A percentile compares a stretch with the other conserved stretches of the same genome.
These are phyloP conservation scores for Annona squamosa DNA, from an alignment of 164 flowering plant genomes.

Conservation along the genomic window DNA sequence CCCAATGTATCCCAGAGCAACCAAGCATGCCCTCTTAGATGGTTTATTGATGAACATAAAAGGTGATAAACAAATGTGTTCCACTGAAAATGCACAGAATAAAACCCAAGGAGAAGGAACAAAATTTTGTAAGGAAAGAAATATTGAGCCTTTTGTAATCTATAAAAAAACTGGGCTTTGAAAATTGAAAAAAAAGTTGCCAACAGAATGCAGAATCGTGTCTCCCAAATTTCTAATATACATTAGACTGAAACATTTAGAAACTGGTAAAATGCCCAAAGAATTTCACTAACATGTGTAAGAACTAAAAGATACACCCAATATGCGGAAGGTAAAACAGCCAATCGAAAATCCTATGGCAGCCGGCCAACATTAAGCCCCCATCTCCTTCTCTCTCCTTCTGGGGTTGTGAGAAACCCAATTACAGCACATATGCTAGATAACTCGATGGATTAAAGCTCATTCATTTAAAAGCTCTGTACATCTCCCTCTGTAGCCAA, in stretches of 20 bases:
- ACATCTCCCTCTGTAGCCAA: conserved; percentile 20
- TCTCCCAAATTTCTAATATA: not conserved
- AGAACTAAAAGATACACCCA: conserved; percentile 8
- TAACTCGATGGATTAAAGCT: conserved; percentile 11
- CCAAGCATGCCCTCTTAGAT: no score
- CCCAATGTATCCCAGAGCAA: no score
- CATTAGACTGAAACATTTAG: not conserved
- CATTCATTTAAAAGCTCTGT: conserved; percentile 20
- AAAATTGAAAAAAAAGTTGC: not conserved
- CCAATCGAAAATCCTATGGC: conserved; percentile 10
- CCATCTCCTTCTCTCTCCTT: conserved; percentile 7
- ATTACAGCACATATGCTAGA: conserved; percentile 16
- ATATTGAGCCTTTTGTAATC: not conserved
- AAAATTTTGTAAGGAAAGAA: not conserved
- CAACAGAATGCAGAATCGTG: not conserved
- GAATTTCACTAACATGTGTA: conserved; percentile 14
- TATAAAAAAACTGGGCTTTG: not conserved
- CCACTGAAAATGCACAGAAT: not conserved
- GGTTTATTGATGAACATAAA: no score
- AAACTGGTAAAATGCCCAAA: conserved; percentile 7
- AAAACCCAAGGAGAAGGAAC: not conserved
- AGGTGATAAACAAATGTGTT: no score
- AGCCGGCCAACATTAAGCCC: conserved; percentile 14
- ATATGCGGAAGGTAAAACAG: conserved; percentile 11
- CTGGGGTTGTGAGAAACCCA: conserved; percentile 14